A percentile compares a stretch with the other conserved stretches of the same genome.
These are phyloP conservation scores for Leccinum sublutescens DNA, from an alignment of 768 basidiomycete genomes.

Conservation along the genomic window DNA sequence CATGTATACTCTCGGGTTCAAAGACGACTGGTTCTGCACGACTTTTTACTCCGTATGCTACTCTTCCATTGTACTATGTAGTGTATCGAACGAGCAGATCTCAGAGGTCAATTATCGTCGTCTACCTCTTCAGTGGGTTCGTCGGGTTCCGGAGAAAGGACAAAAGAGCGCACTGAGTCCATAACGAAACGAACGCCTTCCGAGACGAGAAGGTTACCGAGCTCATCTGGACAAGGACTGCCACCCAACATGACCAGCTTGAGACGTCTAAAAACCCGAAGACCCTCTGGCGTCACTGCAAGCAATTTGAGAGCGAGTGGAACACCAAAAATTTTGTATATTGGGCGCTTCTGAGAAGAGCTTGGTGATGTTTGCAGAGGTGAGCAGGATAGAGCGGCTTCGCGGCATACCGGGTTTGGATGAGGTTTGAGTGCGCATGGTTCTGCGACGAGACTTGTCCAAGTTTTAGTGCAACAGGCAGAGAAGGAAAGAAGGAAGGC, in stretches of 20 bases:
- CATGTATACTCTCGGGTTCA: too few species aligned
- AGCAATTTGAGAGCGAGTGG: too few species aligned
- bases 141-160: neutral
- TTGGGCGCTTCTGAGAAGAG: slow-evolving; percentile 36
- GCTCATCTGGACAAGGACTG: slow-evolving; percentile 50
- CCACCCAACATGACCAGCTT: slow-evolving; percentile 24
- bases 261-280: too few species aligned
- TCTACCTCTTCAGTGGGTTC: too few species aligned
- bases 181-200: slow-evolving; percentile 50
- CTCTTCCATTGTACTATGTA: too few species aligned
- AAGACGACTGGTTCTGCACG: too few species aligned
- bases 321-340: slow-evolving; percentile 29
- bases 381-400: slow-evolving; percentile 43
- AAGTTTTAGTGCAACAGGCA: neutral
- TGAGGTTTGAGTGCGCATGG: slow-evolving; percentile 26
- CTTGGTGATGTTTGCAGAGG: slow-evolving; percentile 41
- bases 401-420: slow-evolving; percentile 41
- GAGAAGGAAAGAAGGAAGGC: neutral
- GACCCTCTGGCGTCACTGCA: too few species aligned
- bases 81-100: neutral
- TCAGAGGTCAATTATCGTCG: too few species aligned
- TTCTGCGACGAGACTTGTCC: slow-evolving; percentile 8
- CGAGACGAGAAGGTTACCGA: slow-evolving; percentile 48
- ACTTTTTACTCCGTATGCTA: too few species aligned
- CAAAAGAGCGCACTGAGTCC: slow-evolving; percentile 41